phyloP scores from a whole-genome alignment of 371 early-diverging fungal species.

The Mortierella sp. region DNA sequence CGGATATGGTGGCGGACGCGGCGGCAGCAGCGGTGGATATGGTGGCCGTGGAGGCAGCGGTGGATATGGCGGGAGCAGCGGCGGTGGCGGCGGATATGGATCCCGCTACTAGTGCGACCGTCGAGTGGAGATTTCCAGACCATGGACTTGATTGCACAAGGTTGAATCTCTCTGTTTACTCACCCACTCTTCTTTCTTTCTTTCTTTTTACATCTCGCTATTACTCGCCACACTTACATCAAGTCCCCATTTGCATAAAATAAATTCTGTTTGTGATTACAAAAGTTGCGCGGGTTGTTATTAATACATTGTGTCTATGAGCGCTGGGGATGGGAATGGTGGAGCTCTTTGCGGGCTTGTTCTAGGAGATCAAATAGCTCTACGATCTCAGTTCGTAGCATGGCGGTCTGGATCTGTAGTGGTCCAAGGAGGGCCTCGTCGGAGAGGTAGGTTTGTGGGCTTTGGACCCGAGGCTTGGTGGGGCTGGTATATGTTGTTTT shows the following conservation, averaged over 20 bases:
- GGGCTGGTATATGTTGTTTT: not conserved
- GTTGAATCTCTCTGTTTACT: not conserved
- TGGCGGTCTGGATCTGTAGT: constrained; percentile 2
- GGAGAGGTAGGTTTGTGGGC: not conserved
- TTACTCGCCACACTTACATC: not conserved
- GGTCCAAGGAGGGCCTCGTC: not conserved
- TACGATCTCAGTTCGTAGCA: not conserved
- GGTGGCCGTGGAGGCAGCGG: constrained; percentile 33
- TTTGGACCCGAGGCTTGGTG: not conserved
- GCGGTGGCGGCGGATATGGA: constrained; percentile 33
- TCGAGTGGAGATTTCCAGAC: not conserved
- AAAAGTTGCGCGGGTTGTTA: not conserved
- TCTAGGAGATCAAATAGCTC: constrained; percentile 20
- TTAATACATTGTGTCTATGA: not conserved
- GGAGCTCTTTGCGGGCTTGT: constrained; percentile 18
- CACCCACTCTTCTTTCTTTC: too few species aligned
- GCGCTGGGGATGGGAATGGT: not conserved
- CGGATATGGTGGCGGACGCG: constrained; percentile 45
- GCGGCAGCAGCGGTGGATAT: constrained; percentile 38
- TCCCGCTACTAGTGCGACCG: constrained; percentile 30
- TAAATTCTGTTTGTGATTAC: not conserved
- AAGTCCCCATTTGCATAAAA: not conserved
- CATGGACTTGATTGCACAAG: not conserved
- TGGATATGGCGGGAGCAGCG: constrained; percentile 43
- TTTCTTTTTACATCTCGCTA: not conserved